These are phyloP conservation scores for Physcomitrium patens DNA, from an alignment of 225 moss, liverwort and hornwort species.

Conservation along the genomic window DNA sequence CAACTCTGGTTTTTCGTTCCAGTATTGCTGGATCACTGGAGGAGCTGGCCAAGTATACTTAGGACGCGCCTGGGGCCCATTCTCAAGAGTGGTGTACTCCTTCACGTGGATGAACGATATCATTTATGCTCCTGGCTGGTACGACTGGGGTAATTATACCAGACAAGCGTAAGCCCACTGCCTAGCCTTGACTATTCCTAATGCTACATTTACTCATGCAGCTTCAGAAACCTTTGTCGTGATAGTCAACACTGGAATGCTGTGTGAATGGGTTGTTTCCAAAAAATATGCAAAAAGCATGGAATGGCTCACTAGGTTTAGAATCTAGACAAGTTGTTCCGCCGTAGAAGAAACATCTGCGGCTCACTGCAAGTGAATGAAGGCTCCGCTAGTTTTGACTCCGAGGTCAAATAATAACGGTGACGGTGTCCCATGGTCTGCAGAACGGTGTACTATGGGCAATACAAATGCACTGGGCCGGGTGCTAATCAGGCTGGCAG, in stretches of 20 bases:
- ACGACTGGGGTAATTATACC: constrained; percentile 43
- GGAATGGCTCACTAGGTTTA: no score
- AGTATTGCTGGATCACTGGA: constrained; percentile 57
- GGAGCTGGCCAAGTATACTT: constrained; percentile 47
- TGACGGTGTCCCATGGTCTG: constrained; percentile 8
- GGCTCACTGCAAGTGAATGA: neutral
- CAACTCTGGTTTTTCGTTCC: constrained; percentile 50
- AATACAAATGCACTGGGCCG: constrained; percentile 57
- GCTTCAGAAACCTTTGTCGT: no score
- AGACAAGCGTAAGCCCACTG: constrained; percentile 36
- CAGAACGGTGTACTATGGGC: constrained; percentile 62
- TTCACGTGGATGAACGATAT: constrained; percentile 54
- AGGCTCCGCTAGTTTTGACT: no score
- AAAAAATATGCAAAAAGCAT: no score
- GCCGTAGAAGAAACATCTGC: no score
- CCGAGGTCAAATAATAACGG: neutral
- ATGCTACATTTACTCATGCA: no score
- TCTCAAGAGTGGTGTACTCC: constrained; percentile 62
- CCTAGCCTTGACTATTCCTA: no score
- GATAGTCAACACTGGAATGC: no score
- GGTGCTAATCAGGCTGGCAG: constrained; percentile 38
- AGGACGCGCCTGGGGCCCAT: constrained; percentile 69
- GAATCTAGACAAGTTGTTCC: no score
- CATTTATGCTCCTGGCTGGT: constrained; percentile 42
- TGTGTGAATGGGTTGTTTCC: no score